Evolutionary conservation across 1,284 basidiomycete species (phyloP), one percentile per base, ranked within the genome.

Genomic region (Papiliotrema flavescens): DNA sequence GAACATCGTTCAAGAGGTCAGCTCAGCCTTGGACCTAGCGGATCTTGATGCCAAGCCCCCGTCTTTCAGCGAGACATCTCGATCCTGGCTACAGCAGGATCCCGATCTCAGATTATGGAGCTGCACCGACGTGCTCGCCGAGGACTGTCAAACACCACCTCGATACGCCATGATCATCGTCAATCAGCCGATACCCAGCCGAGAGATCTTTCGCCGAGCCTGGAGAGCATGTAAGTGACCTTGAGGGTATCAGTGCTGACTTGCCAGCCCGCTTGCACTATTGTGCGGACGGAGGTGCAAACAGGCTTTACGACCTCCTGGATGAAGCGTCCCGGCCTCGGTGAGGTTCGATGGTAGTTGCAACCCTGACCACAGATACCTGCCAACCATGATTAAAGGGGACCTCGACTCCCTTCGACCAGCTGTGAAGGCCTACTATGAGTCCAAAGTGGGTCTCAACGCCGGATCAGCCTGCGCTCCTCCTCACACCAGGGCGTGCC

Each of bases 211-310:
- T 45, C 67, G 77, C 15, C 80, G 81, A 11, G 74, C 92, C 3
- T 96, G 93, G 92, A 66, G 76, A 6, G 78, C 84, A 3, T 82
- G 84, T 61, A 57, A 77, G 65, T 86, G 14, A n/a, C 34, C 35
- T 20, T 6, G 11, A 11, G 23, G 19, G 15, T 24, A 39, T 40
- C 17, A 7, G 32, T 34, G 37, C 24, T 43, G 22, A 48, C 51
- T 35, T 17, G 55, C 15, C 39, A 67, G 74, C 62, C 24, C 49
- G 56, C 11, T 56, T 76, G 52, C 66, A 77, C 15, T 64, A 79
- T 34, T 98, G 94, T 72, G 95, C 95, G 0, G 95, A 98, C 68
- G 95, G 95, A 17, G 95, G 93, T 42, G 90, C 90, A 2, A 98
- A 98, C 74, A 81, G 90, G 20, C 78, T 98, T 22, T 83, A 85